These are phyloP conservation scores for Boletus coccyginus DNA, from an alignment of 768 basidiomycete species.

Conservation along the genomic window DNA sequence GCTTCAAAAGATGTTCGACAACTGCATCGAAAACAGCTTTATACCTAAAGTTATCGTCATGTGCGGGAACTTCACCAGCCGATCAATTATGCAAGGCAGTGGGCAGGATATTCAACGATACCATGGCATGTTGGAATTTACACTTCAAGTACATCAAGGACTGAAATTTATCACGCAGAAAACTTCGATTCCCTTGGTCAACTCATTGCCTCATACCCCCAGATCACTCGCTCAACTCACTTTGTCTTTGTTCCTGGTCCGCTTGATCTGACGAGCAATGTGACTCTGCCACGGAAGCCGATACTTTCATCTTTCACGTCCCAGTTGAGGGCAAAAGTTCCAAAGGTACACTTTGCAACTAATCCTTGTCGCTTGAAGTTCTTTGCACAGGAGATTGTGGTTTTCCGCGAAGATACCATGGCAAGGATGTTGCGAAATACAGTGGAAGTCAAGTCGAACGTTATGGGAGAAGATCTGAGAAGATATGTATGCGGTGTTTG, in stretches of 20 bases:
- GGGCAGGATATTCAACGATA: conserved; percentile 78
- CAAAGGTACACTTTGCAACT: conserved; percentile 77
- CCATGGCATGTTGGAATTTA: conserved; percentile 54
- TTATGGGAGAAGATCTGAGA: conserved; percentile 77
- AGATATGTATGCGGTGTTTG: conserved; percentile 65
- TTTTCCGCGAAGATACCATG: conserved; percentile 94
- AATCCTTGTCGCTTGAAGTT: conserved; percentile 96
- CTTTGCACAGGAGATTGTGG: conserved; percentile 92
- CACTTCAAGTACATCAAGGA: background rate
- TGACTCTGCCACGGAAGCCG: conserved; percentile 76
- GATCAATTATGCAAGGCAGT: conserved; percentile 75
- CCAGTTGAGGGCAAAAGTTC: conserved; percentile 68
- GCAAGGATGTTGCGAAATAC: conserved; percentile 89
- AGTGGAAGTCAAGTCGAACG: conserved; percentile 82
- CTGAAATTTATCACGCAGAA: conserved; percentile 45
- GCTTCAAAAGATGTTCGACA: conserved; percentile 82
- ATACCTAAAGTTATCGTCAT: conserved; percentile 88
- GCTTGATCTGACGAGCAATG: conserved; percentile 79
- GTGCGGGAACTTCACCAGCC: conserved; percentile 93
- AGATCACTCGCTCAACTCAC: conserved; percentile 74
- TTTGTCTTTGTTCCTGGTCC: conserved; percentile 97
- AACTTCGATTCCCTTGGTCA: conserved; percentile 86
- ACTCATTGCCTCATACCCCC: conserved; percentile 77
- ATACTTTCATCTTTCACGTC: conserved; percentile 73
- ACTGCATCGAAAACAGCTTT: conserved; percentile 82